phyloP scores from a whole-genome alignment of 371 early-diverging fungal genomes.

The Paraphysoderma sedebokerense region DNA sequence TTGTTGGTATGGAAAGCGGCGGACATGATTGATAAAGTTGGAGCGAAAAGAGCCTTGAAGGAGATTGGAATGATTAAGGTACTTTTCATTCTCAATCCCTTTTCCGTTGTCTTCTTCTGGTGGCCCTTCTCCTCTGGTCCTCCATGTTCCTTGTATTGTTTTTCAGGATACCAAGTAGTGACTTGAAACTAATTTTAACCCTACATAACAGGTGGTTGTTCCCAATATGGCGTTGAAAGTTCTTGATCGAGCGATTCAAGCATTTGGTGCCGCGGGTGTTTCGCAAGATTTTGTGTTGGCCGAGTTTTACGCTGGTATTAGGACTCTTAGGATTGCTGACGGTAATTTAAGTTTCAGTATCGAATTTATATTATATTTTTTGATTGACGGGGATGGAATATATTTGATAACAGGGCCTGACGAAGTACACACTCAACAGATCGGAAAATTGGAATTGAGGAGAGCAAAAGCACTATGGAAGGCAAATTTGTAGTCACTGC shows the following conservation, averaged over 20 bases:
- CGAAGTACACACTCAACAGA: constrained; percentile 58
- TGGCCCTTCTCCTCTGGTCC: too few relatives aligned
- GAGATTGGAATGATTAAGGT: constrained; percentile 93
- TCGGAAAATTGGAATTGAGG: constrained; percentile 44
- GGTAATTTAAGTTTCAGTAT: constrained; percentile 14
- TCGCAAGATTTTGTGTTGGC: constrained; percentile 75
- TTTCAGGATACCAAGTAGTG: too few relatives aligned
- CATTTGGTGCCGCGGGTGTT: constrained; percentile 79
- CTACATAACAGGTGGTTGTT: constrained; percentile 27
- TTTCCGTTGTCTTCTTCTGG: too few relatives aligned
- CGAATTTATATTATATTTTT: not conserved
- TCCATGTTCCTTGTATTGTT: not conserved
- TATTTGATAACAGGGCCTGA: constrained; percentile 39
- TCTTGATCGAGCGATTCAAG: constrained; percentile 77
- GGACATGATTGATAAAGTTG: constrained; percentile 63
- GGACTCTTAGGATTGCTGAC: constrained; percentile 85
- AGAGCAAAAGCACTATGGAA: constrained; percentile 18
- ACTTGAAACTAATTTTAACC: too few relatives aligned
- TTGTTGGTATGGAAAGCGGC: constrained; percentile 81
- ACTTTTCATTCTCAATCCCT: too few relatives aligned
- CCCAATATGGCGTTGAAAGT: constrained; percentile 58
- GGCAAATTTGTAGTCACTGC: too few relatives aligned
- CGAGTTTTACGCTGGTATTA: constrained; percentile 54
- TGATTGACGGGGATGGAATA: not conserved
- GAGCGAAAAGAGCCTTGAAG: constrained; percentile 73